Evolutionary conservation across 1,284 basidiomycete species (phyloP), one percentile per base, ranked within the genome.

Genomic region (Trametes pubescens): DNA sequence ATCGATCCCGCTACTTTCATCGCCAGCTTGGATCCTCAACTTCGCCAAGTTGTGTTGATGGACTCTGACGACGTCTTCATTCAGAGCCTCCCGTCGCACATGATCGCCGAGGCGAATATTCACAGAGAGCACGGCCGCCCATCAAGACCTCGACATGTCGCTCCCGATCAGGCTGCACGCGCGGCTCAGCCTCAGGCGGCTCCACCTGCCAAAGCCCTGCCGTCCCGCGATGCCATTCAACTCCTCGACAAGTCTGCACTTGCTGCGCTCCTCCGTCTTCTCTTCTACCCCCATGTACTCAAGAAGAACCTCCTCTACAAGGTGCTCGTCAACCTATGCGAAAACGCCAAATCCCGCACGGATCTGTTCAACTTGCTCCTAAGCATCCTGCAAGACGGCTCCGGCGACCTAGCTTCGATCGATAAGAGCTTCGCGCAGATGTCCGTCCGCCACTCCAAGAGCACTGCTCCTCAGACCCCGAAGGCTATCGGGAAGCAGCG

Each of bases 241-340:
- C 86, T 99, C 3, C 85, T 99, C 40, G 98, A 99, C 76, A 97
- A 95, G 74, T 79, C 87, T 21, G 95, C 96, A 7, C 87, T 99
- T 53, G 93, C 96, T 1, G 90, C 94, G 24, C 88, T 99, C 8
- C 89, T 99, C 37, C 91, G 97, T 37, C 85, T 99, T 9, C 86
- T 99, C 22, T 99, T 99, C 85, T 98, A 96, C 85, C 98, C 97
- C 7, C 93, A 98, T 71, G 90, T 96, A 46, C 82, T 95, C 65
- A 90, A 90, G 78, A 94, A 95, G 79, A 92, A 88, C 44, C 81
- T 92, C 24, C 84, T 99, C 22, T 93, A 95, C 78, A 93, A 93
- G 75, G 92, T 99, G 2, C 87, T 99, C 32, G 91, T 94, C 67
- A 97, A 99, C 75, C 83, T 99, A 5, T 99, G 96, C 77, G 96